A percentile compares a stretch with the other conserved stretches of the same genome.
Conservation (phyloP, 768 basidiomycete genomes). For the Lentinus tigrinus region DNA sequence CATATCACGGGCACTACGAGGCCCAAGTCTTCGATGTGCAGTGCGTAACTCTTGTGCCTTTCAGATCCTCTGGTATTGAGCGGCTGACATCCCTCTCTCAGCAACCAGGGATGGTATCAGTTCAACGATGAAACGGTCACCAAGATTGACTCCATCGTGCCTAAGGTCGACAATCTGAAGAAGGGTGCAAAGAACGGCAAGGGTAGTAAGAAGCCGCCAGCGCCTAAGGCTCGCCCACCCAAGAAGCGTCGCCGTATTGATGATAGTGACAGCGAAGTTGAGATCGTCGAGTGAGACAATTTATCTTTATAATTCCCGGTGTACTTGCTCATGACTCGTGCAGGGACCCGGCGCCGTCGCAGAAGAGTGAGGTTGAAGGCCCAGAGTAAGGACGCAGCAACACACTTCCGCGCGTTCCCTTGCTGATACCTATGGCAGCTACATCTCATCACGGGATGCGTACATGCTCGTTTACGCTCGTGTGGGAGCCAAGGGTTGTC, state of each 20-base stretch:
- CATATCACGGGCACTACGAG: constrained; percentile 89
- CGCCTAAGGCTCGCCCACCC: constrained; percentile 14
- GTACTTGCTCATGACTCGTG: not conserved
- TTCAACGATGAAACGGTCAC: constrained; percentile 91
- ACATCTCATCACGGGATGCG: constrained; percentile 78
- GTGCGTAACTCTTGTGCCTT: constrained; percentile 44
- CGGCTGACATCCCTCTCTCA: constrained; percentile 25
- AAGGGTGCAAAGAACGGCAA: constrained; percentile 28
- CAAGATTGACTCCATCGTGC: constrained; percentile 53
- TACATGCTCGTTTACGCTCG: constrained; percentile 94
- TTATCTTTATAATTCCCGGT: not conserved
- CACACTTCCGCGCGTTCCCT: not conserved
- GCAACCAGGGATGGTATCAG: constrained; percentile 77
- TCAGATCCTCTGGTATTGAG: not conserved
- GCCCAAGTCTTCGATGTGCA: constrained; percentile 74
- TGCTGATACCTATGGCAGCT: constrained; percentile 14
- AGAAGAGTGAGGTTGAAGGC: not conserved
- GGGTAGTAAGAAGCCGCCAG: constrained; percentile 28
- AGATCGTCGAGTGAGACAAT: constrained; percentile 23
- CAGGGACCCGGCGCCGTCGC: constrained; percentile 1
- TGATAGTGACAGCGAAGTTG: constrained; percentile 25
- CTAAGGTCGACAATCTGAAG: constrained; percentile 36
- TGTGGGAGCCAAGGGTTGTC: constrained; percentile 25
- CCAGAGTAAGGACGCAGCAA: constrained; percentile 13
- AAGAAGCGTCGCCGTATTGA: constrained; percentile 53